Evolutionary conservation across 352 stramenopile species (phyloP), one percentile per base, ranked within the genome.

Genomic region (Plasmopara halstedii): DNA sequence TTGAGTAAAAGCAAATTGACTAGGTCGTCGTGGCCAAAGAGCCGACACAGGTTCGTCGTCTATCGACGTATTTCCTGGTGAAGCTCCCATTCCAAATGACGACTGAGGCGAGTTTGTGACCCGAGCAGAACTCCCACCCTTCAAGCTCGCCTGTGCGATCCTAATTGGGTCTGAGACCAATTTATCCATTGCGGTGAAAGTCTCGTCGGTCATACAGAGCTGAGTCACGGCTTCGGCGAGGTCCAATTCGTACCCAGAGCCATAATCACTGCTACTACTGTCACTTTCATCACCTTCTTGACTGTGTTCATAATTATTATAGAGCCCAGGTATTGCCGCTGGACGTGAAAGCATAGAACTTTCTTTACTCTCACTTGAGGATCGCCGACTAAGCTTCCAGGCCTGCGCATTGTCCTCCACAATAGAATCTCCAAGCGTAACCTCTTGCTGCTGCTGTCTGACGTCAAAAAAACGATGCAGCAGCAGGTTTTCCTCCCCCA

Each of bases 1-100:
- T 50, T 92, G 80, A 11, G 80, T 88, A 39, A 92, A 92, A 6
- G 76, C 80, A 46, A 92, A 92, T 54, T 92, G 73, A 43, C 89
- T 75, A 8, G 80, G 80, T 42, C 85, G 75, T 14, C 80, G 67
- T 19, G 80, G 80, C 80, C 80, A 92, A 9, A 92, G 53, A 6
- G 80, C 80, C 25, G 76, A 76, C 22, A 79, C 67, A 0, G 80
- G 80, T 23, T 91, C 76, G 10, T 73, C 80, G 20, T 91, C 80
- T 42, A 85, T 79, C 3, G 74, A 85, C 14, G 55, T 70, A 1
- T 64, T 64, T 3, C 73, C 73, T 15, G 75, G 79, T 4, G 75
- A 90, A 31, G 59, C 70, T 45, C 75, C 76, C 31, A 83, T 54
- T 18, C 70, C 64, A 23, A 85, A 62, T 6, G 79, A 90, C 19